These are phyloP conservation scores for Fusarium palustre DNA, from an alignment of 2,329 filamentous ascomycete species.

Conservation along the genomic window DNA sequence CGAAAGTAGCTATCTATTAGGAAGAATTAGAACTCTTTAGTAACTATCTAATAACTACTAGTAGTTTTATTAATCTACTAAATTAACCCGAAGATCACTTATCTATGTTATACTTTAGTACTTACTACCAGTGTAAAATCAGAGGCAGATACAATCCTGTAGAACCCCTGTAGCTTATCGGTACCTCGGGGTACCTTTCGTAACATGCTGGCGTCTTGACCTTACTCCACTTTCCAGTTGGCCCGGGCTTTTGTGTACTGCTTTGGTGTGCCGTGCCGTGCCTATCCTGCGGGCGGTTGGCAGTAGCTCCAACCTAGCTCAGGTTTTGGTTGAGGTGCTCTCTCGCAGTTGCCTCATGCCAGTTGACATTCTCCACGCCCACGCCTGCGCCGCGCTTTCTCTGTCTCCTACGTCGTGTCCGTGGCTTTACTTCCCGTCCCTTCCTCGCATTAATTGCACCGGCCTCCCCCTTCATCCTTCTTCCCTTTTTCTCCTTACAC, in stretches of 20 bases:
- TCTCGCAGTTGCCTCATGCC: conserved; percentile 22
- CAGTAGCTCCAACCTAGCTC: conserved; percentile 8
- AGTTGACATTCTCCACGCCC: conserved; percentile 35
- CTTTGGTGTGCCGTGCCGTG: conserved; percentile 25
- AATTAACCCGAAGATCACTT: not conserved
- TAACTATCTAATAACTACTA: not conserved
- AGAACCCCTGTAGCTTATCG: not conserved
- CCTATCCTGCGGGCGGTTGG: conserved; percentile 20
- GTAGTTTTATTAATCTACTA: not conserved
- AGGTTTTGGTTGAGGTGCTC: conserved; percentile 13
- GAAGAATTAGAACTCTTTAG: not conserved
- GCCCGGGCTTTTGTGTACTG: conserved; percentile 21
- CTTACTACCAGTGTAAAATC: not conserved
- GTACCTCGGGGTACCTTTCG: conserved; percentile 27
- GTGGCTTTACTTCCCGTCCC: conserved; percentile 28
- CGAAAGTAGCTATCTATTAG: not conserved
- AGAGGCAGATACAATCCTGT: not conserved
- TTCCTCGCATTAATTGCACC: conserved; percentile 40
- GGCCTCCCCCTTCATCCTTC: conserved; percentile 20
- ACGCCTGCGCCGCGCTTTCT: conserved; percentile 15
- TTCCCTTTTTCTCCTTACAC: conserved; percentile 25
- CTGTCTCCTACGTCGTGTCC: conserved; percentile 30
- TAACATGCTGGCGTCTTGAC: not conserved
- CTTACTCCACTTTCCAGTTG: conserved; percentile 23
- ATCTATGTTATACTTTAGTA: not conserved